These are phyloP conservation scores for Quercus wislizeni DNA, from an alignment of 306 rosid species.

Conservation along the genomic window DNA sequence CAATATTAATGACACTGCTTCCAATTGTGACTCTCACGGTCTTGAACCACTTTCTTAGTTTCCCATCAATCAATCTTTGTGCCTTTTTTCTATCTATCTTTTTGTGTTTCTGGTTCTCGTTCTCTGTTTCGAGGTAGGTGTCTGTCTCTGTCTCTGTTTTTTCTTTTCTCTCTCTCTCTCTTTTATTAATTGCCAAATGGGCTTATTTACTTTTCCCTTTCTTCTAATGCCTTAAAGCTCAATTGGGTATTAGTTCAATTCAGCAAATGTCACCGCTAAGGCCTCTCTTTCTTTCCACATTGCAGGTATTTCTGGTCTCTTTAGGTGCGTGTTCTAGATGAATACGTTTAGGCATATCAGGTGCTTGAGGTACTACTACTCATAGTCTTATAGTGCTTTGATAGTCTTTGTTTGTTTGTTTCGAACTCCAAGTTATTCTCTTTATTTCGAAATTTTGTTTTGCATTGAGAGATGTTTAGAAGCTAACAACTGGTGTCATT, in stretches of 20 bases:
- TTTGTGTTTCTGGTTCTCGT: slow-evolving; percentile 15
- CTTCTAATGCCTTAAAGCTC: neutral
- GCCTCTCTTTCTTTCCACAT: slow-evolving; percentile 23
- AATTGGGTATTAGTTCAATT: slow-evolving; percentile 22
- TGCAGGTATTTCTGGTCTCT: slow-evolving; percentile 19
- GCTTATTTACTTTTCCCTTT: slow-evolving; percentile 25
- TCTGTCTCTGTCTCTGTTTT: slow-evolving; percentile 26
- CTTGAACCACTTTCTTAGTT: slow-evolving; percentile 44
- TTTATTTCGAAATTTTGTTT: slow-evolving; percentile 11
- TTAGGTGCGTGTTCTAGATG: slow-evolving; percentile 7
- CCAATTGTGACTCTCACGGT: slow-evolving; percentile 37
- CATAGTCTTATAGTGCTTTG: slow-evolving; percentile 4
- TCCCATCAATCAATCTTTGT: slow-evolving; percentile 40
- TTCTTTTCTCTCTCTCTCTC: slow-evolving; percentile 18
- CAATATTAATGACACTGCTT: slow-evolving; percentile 23
- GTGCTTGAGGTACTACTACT: too few relatives aligned
- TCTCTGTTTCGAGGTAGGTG: slow-evolving; percentile 31
- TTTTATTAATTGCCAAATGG: slow-evolving; percentile 41
- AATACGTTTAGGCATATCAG: too few relatives aligned
- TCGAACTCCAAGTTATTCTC: neutral
- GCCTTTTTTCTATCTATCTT: slow-evolving; percentile 11
- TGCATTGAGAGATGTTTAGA: neutral
- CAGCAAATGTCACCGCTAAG: slow-evolving; percentile 25
- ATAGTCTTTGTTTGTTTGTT: neutral
- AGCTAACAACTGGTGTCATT: too few relatives aligned